Percentiles rank a stretch among this genome's conserved stretches.
Conservation (phyloP, 2,329 filamentous ascomycete genomes). For the Drechslerella coelobrocha region DNA sequence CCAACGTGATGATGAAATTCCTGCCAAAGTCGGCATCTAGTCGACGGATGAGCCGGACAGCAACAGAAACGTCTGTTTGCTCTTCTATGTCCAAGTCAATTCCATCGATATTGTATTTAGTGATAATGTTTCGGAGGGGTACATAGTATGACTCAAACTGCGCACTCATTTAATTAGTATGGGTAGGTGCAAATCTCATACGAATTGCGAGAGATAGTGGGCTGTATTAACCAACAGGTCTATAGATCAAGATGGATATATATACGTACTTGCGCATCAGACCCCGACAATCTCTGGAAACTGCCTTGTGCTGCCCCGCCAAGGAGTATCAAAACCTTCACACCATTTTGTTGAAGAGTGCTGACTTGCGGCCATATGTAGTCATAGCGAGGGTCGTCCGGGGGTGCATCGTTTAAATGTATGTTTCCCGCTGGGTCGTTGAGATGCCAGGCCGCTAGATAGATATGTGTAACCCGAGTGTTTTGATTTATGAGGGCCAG, state of each 20-base stretch:
- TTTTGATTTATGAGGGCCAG: conserved; percentile 61
- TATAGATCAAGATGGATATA: neutral
- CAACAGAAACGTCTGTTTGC: conserved; percentile 58
- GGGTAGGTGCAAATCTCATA: neutral
- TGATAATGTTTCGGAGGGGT: conserved; percentile 60
- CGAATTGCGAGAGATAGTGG: conserved; percentile 35
- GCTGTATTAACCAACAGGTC: too few species aligned
- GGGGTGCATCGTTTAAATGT: conserved; percentile 63
- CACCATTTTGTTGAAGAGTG: conserved; percentile 62
- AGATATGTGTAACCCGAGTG: conserved; percentile 61
- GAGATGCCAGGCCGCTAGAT: conserved; percentile 64
- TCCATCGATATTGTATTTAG: conserved; percentile 58
- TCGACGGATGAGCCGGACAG: conserved; percentile 49
- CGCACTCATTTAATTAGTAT: neutral
- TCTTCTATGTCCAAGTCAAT: conserved; percentile 64
- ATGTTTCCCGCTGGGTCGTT: conserved; percentile 62
- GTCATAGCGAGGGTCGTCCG: conserved; percentile 59
- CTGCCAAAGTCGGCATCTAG: conserved; percentile 60
- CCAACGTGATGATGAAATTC: conserved; percentile 62
- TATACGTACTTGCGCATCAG: conserved; percentile 52
- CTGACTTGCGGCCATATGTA: conserved; percentile 63
- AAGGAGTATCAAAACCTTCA: conserved; percentile 65
- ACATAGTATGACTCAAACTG: conserved; percentile 63
- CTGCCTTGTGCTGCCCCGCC: conserved; percentile 64
- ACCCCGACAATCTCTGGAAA: conserved; percentile 57